A percentile compares a stretch with the other conserved stretches of the same genome.
phyloP scores from a whole-genome alignment of 768 basidiomycete genomes.

The Lentinula detonsa region DNA sequence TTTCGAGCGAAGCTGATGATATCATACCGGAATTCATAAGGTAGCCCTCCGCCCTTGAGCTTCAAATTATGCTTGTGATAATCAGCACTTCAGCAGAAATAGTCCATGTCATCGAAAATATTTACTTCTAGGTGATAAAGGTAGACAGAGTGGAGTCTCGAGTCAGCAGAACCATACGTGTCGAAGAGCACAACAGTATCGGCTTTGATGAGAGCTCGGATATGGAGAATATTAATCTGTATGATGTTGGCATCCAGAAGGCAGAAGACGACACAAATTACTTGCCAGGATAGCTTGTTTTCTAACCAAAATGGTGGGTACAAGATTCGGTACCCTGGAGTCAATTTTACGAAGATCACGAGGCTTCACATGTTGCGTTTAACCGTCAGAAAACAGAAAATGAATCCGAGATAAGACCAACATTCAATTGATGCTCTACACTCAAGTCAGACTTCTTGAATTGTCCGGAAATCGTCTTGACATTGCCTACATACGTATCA shows the following conservation, averaged over 20 bases:
- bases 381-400: conserved; percentile 13
- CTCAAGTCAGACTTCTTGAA: conserved; percentile 91
- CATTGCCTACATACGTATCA: conserved; percentile 56
- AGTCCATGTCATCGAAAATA: conserved; percentile 2
- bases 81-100: conserved; percentile 5
- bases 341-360: conserved; percentile 97
- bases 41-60: conserved; percentile 56
- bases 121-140: conserved; percentile 80
- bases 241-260: conserved; percentile 6
- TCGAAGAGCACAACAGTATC: conserved; percentile 91
- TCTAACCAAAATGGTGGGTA: conserved; percentile 88
- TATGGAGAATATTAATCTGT: conserved; percentile 90
- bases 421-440: conserved; percentile 82
- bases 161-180: conserved; percentile 83
- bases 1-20: not conserved
- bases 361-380: conserved; percentile 37
- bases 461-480: conserved; percentile 82
- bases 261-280: conserved; percentile 11
- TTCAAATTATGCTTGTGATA: conserved; percentile 72
- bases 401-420: conserved; percentile 34
- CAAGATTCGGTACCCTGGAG: conserved; percentile 87
- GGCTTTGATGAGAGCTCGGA: conserved; percentile 91
- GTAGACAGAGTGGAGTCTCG: conserved; percentile 80
- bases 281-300: conserved; percentile 82
- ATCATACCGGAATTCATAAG: conserved; percentile 83